phyloP scores from a whole-genome alignment of 2,329 filamentous ascomycete species.

The Boeremia exigua region DNA sequence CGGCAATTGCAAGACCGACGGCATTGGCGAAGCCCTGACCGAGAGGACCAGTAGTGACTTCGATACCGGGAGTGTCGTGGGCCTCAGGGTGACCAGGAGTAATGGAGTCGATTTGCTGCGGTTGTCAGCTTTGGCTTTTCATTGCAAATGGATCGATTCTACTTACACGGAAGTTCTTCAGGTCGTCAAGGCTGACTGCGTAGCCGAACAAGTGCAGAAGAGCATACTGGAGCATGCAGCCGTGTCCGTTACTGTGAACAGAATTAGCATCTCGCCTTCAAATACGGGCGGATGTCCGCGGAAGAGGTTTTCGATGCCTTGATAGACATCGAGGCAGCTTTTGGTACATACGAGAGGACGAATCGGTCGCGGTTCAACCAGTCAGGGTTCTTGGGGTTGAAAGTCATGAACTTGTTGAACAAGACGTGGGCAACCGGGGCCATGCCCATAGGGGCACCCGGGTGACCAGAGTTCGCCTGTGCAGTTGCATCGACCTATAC shows the following conservation, averaged over 20 bases:
- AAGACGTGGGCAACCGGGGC: slow-evolving; percentile 95
- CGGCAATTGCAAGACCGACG: slow-evolving; percentile 95
- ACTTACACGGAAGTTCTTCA: slow-evolving; percentile 95
- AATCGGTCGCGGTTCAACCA: slow-evolving; percentile 99
- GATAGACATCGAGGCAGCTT: not conserved
- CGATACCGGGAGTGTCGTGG: slow-evolving; percentile 94
- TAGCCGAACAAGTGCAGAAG: slow-evolving; percentile 97
- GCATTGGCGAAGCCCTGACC: slow-evolving; percentile 52
- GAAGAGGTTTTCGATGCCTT: slow-evolving; percentile 14
- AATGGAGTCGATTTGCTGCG: slow-evolving; percentile 73
- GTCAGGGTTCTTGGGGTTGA: slow-evolving; percentile 98
- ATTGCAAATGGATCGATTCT: slow-evolving; percentile 36
- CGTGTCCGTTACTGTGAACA: slow-evolving; percentile 86
- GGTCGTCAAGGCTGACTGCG: slow-evolving; percentile 81
- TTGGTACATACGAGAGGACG: slow-evolving; percentile 86
- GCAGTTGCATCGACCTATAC: slow-evolving; percentile 93
- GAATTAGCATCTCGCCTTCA: slow-evolving; percentile 22
- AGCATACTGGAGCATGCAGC: slow-evolving; percentile 99
- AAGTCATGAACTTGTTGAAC: slow-evolving; percentile 99
- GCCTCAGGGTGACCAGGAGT: slow-evolving; percentile 96
- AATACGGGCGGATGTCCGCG: slow-evolving; percentile 21
- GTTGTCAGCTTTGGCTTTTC: slow-evolving; percentile 2
- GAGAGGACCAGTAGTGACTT: slow-evolving; percentile 74
- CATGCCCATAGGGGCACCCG: slow-evolving; percentile 97
- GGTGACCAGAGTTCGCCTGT: slow-evolving; percentile 96